Base-by-base conservation (phyloP, 2,329 filamentous ascomycete species). In the Colletotrichum limetticola region DNA sequence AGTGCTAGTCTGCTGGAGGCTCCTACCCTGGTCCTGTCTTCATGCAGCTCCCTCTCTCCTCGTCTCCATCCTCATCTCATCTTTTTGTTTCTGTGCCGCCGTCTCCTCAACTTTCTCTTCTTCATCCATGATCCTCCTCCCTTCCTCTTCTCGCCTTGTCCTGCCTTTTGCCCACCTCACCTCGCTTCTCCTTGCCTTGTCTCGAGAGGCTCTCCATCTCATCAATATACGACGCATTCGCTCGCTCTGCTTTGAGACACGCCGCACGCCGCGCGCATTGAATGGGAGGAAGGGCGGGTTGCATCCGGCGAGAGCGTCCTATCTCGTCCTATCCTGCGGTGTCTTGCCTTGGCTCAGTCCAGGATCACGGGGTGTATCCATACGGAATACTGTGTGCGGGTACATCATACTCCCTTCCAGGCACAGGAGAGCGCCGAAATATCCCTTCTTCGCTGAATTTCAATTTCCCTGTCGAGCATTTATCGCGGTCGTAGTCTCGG, bases 261-360 rank as follows among this genome's bases (percentile, higher is more conserved):
- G 8, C 32, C 32, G 32, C 64, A 49, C 37, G 8, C 37, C 37
- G 37, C 37, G 6, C 37, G 37, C 37, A 70, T 60, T 46, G 16
- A n/a, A 55, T 53, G 58, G 46, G 30, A 52, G 37, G n/a, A 62
- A 71, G 35, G 28, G n/a, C 69, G 64, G 69, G 69, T 68, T 62
- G 63, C 69, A 58, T 71, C 65, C 65, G 69, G 69, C 60, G n/a
- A 24, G 58, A 65, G 49, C 61, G 58, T 67, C 64, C 58, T 52
- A 62, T 71, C 64, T 35, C 46, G 64, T 68, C 55, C 19, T 52
- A 37, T n/a, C 24, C 62, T 55, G 49, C 66, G 26, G 22, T 58
- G 60, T 61, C 14, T 22, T 35, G 60, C 53, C 28, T 26, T 58
- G 37, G 60, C 53, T 22, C 32, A 35, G 37, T 28, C 67, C 42